Evolutionary conservation across 139 green algal species (phyloP).

Genomic region (Prasinococcaceae sp.): DNA sequence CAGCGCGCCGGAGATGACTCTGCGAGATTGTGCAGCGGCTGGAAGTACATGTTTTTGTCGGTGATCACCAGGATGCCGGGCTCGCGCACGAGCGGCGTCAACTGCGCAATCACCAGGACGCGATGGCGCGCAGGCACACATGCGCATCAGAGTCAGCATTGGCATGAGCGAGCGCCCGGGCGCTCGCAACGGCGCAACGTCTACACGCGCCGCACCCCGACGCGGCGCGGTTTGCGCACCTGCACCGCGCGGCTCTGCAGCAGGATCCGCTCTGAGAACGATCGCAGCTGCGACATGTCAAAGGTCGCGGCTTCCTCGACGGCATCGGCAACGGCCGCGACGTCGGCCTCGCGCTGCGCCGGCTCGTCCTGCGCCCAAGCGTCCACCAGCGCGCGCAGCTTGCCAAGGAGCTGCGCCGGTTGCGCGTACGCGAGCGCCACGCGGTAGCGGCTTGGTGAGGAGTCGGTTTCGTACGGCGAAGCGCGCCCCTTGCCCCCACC

Average conservation of each 20-base stretch:
- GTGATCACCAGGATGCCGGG: conserved; percentile 26
- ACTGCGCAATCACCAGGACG: conserved; percentile 1
- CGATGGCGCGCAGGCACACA: not conserved
- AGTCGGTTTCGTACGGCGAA: not conserved
- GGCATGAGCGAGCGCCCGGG: not conserved
- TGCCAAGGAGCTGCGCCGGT: conserved; percentile 7
- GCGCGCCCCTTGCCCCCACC: not conserved
- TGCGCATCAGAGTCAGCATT: not conserved
- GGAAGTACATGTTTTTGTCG: conserved; percentile 25
- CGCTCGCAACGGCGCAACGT: not conserved
- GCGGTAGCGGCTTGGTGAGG: not conserved
- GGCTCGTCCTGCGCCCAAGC: not conserved
- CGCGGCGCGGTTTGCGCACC: not conserved
- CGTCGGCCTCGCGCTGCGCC: not conserved
- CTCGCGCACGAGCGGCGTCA: conserved; percentile 32
- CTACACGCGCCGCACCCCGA: not conserved
- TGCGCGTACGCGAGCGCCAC: not conserved
- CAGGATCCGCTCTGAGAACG: conserved; percentile 14
- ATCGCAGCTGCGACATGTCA: conserved; percentile 6
- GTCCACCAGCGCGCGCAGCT: conserved; percentile 8
- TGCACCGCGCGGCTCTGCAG: conserved; percentile 12
- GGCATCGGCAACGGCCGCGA: too few relatives aligned
- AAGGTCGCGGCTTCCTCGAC: conserved; percentile 16
- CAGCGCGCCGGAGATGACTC: conserved; percentile 16
- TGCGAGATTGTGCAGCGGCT: conserved; percentile 23